Base-by-base conservation (phyloP, 108 stramenopile genomes). In the Skeletonema marinoi region DNA sequence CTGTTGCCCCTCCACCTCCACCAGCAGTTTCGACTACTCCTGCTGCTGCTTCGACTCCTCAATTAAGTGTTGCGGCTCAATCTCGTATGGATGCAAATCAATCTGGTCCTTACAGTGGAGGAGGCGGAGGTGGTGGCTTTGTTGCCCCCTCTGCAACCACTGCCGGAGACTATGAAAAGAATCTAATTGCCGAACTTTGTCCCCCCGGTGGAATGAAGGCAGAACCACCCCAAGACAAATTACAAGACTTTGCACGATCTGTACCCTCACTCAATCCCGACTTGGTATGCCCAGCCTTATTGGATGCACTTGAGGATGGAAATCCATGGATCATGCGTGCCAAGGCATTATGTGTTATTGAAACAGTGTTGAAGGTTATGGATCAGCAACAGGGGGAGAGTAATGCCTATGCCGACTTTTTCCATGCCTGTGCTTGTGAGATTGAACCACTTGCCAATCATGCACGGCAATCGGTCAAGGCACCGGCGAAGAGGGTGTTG, bases 171-270 rank as follows among this genome's bases (percentile, higher is more conserved):
- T 98, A 97, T 73, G 98, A 98, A 88, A 90, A 87, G 59, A 89
- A 93, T 59, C 84, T 98, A 8, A 86, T 98, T 51, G 80, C 89
- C 65, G 97, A 96, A 71, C 85, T 98, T 5, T 98, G 96, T 75
- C 94, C 93, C 14, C 96, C 96, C 9, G 96, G 98, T 41, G 98
- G 98, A 13, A 90, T 96, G 88, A 95, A 96, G 70, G 89, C 98
- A 17, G 95, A 93, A 60, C 98, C 98, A 19, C 93, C 96, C 36
- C 86, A 83, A 8, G 96, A 97, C 58, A 94, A 96, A 68, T 66
- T 98, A 50, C 82, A 73, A 11, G 84, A 87, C 54, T 98, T 97
- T 81, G 71, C 92, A 4, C 56, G 78, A 5, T 80, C 90, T 2
- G 82, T 94, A 10, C 78, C 91, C 39, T 90, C 88, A 29, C 83